phyloP scores from a whole-genome alignment of 306 rosid genomes.

The Rubus parviflorus region DNA sequence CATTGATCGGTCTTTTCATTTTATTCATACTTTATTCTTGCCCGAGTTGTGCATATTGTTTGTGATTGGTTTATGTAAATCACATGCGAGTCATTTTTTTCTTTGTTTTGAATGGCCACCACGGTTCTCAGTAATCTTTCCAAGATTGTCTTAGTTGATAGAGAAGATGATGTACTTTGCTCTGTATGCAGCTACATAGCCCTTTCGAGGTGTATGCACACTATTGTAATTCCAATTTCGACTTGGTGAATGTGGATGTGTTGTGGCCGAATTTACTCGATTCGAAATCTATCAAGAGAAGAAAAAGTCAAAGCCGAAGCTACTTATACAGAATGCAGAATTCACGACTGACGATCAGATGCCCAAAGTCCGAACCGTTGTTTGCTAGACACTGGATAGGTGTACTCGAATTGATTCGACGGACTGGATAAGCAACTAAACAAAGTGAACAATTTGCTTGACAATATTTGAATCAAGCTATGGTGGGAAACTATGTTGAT shows the following conservation, averaged over 20 bases:
- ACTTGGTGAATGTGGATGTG: constrained; percentile 17
- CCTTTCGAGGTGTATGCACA: neutral
- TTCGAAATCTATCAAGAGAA: neutral
- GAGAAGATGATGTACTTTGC: constrained; percentile 21
- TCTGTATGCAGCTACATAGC: constrained; percentile 11
- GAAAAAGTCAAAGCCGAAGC: too few species aligned
- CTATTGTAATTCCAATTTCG: neutral
- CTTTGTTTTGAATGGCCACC: constrained; percentile 45
- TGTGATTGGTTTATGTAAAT: constrained; percentile 59
- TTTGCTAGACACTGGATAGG: too few species aligned
- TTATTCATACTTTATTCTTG: constrained; percentile 40
- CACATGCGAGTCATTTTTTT: constrained; percentile 39
- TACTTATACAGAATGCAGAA: too few species aligned
- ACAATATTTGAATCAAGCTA: too few species aligned
- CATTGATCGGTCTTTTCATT: constrained; percentile 25
- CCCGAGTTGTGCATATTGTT: constrained; percentile 60
- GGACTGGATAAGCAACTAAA: too few species aligned
- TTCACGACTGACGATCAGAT: too few species aligned
- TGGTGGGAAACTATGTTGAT: too few species aligned
- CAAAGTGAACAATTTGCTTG: too few species aligned
- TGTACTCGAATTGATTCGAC: too few species aligned
- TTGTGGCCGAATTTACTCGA: neutral
- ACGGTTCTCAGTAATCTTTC: constrained; percentile 37
- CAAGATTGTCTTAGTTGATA: constrained; percentile 21
- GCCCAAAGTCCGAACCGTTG: neutral